These are phyloP conservation scores for Nigrospora osmanthi DNA, from an alignment of 2,329 filamentous ascomycete genomes.

Conservation along the genomic window DNA sequence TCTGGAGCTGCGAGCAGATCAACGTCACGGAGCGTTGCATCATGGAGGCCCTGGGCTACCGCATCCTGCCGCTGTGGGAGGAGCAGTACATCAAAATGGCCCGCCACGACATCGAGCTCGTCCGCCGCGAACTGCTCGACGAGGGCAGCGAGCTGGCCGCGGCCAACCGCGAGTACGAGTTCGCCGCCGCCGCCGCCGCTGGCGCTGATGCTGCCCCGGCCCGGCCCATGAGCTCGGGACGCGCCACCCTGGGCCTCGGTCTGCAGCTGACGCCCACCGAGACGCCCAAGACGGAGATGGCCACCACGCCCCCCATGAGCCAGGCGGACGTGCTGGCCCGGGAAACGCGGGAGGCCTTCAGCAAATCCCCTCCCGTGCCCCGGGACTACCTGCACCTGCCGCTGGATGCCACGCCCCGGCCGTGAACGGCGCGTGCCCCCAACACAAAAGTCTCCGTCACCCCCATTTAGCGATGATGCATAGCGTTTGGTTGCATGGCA, in stretches of 20 bases:
- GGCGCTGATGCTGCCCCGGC: slow-evolving; percentile 17
- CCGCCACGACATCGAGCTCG: slow-evolving; percentile 56
- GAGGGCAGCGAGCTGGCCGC: slow-evolving; percentile 10
- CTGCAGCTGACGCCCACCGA: slow-evolving; percentile 32
- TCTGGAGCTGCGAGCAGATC: slow-evolving; percentile 55
- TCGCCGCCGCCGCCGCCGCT: slow-evolving; percentile 4
- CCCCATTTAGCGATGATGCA: slow-evolving; percentile 1
- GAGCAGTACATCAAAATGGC: slow-evolving; percentile 49
- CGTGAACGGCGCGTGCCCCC: background rate
- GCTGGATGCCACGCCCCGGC: slow-evolving; percentile 3
- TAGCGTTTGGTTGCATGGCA: slow-evolving; percentile 4
- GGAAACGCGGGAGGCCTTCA: slow-evolving; percentile 15
- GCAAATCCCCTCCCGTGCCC: slow-evolving; percentile 8
- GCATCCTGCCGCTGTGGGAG: slow-evolving; percentile 53
- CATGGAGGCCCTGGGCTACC: slow-evolving; percentile 56
- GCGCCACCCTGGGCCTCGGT: slow-evolving; percentile 29
- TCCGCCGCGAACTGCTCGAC: slow-evolving; percentile 29
- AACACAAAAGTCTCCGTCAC: too few species aligned
- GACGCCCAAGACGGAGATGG: slow-evolving; percentile 24
- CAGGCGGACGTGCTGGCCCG: slow-evolving; percentile 8
- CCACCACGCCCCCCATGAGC: slow-evolving; percentile 8
- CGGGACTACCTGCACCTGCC: slow-evolving; percentile 15
- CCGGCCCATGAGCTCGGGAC: slow-evolving; percentile 30
- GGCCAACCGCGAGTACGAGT: slow-evolving; percentile 5
- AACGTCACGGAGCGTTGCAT: slow-evolving; percentile 57